These are phyloP conservation scores for Candida endomychidarum DNA, from an alignment of 805 yeast genomes.

Conservation along the genomic window DNA sequence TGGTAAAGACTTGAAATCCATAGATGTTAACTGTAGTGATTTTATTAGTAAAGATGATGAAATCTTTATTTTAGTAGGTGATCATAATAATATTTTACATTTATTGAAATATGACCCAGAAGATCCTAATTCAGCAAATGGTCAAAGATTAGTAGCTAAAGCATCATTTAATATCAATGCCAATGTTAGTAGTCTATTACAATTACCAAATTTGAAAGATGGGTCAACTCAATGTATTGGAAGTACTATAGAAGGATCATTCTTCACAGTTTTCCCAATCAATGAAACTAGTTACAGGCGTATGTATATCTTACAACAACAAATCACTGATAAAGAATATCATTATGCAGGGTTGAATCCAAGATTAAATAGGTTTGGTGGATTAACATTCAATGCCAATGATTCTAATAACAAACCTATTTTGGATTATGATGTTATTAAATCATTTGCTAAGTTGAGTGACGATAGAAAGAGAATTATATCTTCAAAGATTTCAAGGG, in stretches of 20 bases:
- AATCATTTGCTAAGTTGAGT: conserved; percentile 52
- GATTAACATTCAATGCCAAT: conserved; percentile 33
- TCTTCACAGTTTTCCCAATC: conserved; percentile 72
- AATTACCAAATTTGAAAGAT: conserved; percentile 40
- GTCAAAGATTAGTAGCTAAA: conserved; percentile 68
- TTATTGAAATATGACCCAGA: conserved; percentile 88
- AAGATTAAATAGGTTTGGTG: conserved; percentile 55
- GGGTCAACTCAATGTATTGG: conserved; percentile 58
- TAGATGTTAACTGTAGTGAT: conserved; percentile 72
- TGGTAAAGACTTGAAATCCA: conserved; percentile 67
- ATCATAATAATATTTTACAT: conserved; percentile 64
- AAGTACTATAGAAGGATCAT: conserved; percentile 74
- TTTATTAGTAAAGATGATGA: conserved; percentile 72
- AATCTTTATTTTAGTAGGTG: conserved; percentile 65
- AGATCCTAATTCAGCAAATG: conserved; percentile 78
- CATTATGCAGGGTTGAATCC: conserved; percentile 84
- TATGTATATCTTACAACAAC: conserved; percentile 84
- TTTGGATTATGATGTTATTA: conserved; percentile 60
- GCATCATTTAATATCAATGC: conserved; percentile 72
- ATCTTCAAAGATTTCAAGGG: conserved; percentile 56
- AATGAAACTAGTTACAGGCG: conserved; percentile 75
- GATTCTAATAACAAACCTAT: conserved; percentile 56
- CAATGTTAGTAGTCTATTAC: conserved; percentile 52
- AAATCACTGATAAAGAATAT: conserved; percentile 71
- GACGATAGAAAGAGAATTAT: conserved; percentile 56